Evolutionary conservation across 306 rosid species (phyloP).

Genomic region (Sechiopsis laciniata): DNA sequence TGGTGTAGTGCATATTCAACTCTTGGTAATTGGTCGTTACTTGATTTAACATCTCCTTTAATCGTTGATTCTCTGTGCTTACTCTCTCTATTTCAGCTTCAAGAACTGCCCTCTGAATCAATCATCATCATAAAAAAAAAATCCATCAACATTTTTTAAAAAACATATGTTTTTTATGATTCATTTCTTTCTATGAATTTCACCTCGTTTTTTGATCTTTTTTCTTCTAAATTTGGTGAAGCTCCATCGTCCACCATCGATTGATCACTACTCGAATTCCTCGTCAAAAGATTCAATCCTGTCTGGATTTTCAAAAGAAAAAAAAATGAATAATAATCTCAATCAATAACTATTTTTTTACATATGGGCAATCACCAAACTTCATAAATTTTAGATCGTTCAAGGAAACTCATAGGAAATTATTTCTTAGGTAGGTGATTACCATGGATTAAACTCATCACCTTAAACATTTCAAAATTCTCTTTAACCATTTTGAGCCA

Average conservation of each 20-base stretch:
- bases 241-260: conserved; percentile 47
- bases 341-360: background rate
- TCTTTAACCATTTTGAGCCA: no score
- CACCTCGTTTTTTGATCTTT: conserved; percentile 49
- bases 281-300: conserved; percentile 62
- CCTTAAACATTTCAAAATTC: no score
- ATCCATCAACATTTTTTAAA: background rate
- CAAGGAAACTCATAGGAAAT: no score
- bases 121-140: background rate
- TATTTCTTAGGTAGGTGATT: no score
- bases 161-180: no score
- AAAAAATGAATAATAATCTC: background rate
- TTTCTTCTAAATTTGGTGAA: conserved; percentile 37
- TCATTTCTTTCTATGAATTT: background rate
- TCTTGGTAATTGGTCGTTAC: conserved; percentile 36
- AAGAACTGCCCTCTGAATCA: conserved; percentile 43
- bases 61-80: conserved; percentile 49
- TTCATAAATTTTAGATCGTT: no score
- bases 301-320: conserved; percentile 36
- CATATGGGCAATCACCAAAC: background rate
- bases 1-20: conserved; percentile 37
- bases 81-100: conserved; percentile 45
- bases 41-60: conserved; percentile 41
- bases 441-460: no score
- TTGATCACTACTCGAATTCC: conserved; percentile 55